Evolutionary conservation across 345 rosid genomes (phyloP).

Genomic region (Cardamine occulta): DNA sequence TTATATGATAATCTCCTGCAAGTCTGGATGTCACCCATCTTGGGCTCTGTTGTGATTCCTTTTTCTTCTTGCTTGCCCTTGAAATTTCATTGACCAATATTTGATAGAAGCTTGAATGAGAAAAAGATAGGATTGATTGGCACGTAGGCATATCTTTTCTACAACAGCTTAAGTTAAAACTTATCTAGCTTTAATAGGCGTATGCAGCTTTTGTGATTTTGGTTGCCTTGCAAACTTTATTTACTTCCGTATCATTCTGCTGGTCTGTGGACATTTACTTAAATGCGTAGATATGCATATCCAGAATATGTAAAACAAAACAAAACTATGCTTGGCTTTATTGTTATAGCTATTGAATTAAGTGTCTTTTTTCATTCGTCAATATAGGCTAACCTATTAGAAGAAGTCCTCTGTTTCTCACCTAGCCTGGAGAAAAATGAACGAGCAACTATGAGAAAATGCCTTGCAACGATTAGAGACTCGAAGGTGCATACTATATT

Average conservation of each 20-base stretch:
- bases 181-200: constrained; percentile 12
- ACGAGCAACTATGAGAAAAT: constrained; percentile 55
- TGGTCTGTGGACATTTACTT: constrained; percentile 10
- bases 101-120: too few species aligned
- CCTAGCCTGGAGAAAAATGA: constrained; percentile 53
- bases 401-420: constrained; percentile 72
- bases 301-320: constrained; percentile 5
- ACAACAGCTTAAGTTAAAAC: too few species aligned
- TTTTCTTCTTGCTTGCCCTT: constrained; percentile 18
- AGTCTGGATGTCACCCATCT: constrained; percentile 19
- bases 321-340: constrained; percentile 1
- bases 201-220: constrained; percentile 20
- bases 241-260: constrained; percentile 8
- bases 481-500: constrained; percentile 57
- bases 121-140: too few species aligned
- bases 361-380: constrained; percentile 17
- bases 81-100: not conserved
- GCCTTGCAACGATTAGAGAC: constrained; percentile 75
- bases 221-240: constrained; percentile 9
- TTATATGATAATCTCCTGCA: not conserved
- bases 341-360: constrained; percentile 17
- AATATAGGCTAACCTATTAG: constrained; percentile 75
- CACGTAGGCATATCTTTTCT: constrained; percentile 10
- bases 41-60: constrained; percentile 3
- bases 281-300: constrained; percentile 19